Base-by-base conservation (phyloP, 768 basidiomycete species). In the Lactarius vividus region DNA sequence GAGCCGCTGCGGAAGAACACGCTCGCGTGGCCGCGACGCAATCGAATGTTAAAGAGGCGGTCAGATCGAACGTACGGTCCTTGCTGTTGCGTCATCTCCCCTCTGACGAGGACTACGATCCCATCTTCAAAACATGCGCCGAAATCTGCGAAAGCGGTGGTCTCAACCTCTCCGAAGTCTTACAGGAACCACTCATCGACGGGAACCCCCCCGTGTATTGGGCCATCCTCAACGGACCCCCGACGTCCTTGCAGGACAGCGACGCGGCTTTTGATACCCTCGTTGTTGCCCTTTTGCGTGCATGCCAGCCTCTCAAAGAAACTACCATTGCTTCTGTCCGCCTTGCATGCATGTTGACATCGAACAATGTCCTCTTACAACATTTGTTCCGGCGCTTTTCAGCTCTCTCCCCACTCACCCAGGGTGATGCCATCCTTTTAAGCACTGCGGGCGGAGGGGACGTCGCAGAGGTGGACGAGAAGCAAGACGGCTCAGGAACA, bases 201-300 rank as follows among this genome's bases (percentile, higher is more conserved):
- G 79, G 77, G 0, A 87, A 86, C 70, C 85, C 85, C 0, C 85
- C 88, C 0, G 70, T 91, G 3, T 91, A 90, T 71, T 91, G 90
- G 89, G 85, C 85, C 0, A 85, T 91, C 68, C 76, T 90, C 42
- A 68, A 66, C 86, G 87, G 64, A 80, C 80, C 8, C 72, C 78
- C 7, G 70, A 67, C 33, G 20, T 58, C 60, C 9, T 28, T 57
- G 2, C 31, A 54, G 37, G 64, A 4, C 64, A 73, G 39, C n/a
- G 28, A 61, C 4, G 40, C 59, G 42, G 57, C 60, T n/a, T 71
- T 28, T 23, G 57, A 68, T 26, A n/a, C 67, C 40, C 79, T 81
- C 0, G 75, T 90, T 28, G 77, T 89, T 49, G 77, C 79, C 7
- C 79, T 84, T 65, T 82, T 88, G 0, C 72, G 82, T 0, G 72